These are phyloP conservation scores for Talaromyces albobiverticillius DNA, from an alignment of 2,329 filamentous ascomycete species.

Conservation along the genomic window DNA sequence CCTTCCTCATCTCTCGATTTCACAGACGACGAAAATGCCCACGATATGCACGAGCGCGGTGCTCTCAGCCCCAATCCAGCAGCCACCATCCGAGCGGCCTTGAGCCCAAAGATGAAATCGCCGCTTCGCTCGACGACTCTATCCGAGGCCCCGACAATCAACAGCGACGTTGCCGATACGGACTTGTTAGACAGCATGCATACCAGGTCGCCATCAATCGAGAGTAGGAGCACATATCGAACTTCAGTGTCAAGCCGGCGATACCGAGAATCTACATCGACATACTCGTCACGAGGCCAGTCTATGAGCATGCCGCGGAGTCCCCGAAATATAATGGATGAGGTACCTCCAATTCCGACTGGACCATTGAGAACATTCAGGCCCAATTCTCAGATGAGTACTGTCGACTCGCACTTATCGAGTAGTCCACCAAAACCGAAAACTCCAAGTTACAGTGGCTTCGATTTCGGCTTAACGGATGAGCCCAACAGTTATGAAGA, in stretches of 20 bases:
- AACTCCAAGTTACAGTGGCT: slow-evolving; percentile 25
- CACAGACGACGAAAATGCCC: slow-evolving; percentile 46
- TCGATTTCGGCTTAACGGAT: slow-evolving; percentile 28
- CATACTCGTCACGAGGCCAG: slow-evolving; percentile 26
- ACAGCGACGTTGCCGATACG: slow-evolving; percentile 10
- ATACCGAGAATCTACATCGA: slow-evolving; percentile 34
- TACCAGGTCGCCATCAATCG: slow-evolving; percentile 27
- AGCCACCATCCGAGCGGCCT: slow-evolving; percentile 4
- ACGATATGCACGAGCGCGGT: background rate
- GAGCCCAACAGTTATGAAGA: slow-evolving; percentile 13
- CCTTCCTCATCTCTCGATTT: slow-evolving; percentile 47
- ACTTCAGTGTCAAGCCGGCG: slow-evolving; percentile 40
- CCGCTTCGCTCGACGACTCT: slow-evolving; percentile 3
- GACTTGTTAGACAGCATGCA: slow-evolving; percentile 14
- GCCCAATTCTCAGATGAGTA: slow-evolving; percentile 21
- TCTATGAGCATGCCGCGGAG: slow-evolving; percentile 32
- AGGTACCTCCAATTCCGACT: slow-evolving; percentile 32
- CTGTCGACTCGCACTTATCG: slow-evolving; percentile 24
- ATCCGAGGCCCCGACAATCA: slow-evolving; percentile 8
- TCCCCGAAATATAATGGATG: slow-evolving; percentile 27
- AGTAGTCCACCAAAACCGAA: slow-evolving; percentile 20
- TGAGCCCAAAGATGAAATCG: slow-evolving; percentile 10
- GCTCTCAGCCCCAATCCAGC: slow-evolving; percentile 6
- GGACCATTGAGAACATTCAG: slow-evolving; percentile 23
- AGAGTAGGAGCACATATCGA: slow-evolving; percentile 39